These are phyloP conservation scores for Plasmodium vivax DNA, from an alignment of 169 alveolate genomes.

Conservation along the genomic window DNA sequence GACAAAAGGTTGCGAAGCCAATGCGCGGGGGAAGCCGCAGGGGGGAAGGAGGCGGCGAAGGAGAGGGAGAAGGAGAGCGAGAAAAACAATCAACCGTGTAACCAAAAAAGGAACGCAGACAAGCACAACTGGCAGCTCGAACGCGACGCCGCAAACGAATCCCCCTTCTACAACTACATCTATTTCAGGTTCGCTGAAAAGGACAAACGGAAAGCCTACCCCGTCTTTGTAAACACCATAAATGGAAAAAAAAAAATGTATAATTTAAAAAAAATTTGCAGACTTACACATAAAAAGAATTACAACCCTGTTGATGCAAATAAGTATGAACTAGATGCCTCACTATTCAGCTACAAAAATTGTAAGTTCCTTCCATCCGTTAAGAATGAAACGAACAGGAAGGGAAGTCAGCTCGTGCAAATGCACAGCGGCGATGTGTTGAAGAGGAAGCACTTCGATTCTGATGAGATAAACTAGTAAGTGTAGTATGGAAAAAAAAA, in stretches of 20 bases:
- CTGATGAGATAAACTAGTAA: slow-evolving; percentile 58
- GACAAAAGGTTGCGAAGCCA: slow-evolving; percentile 16
- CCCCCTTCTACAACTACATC: slow-evolving; percentile 59
- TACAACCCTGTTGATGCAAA: not conserved
- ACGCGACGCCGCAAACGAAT: slow-evolving; percentile 10
- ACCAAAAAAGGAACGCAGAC: not conserved
- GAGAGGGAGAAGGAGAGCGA: not conserved
- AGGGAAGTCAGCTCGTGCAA: not conserved
- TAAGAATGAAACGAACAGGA: not conserved
- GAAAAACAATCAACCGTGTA: not conserved
- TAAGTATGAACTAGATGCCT: slow-evolving; percentile 47
- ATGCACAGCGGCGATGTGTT: not conserved
- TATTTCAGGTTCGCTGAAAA: slow-evolving; percentile 32
- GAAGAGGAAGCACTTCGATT: slow-evolving; percentile 10
- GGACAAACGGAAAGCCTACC: slow-evolving; percentile 16
- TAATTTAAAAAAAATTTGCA: slow-evolving; percentile 30
- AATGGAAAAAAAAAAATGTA: slow-evolving; percentile 63
- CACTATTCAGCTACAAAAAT: slow-evolving; percentile 36
- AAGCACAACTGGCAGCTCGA: not conserved
- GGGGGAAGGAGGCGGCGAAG: not conserved
- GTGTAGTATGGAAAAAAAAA: not conserved
- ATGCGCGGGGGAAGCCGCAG: not conserved
- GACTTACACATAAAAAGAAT: not conserved
- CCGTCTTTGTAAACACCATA: slow-evolving; percentile 32
- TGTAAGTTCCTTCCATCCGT: slow-evolving; percentile 6